phyloP scores from a whole-genome alignment of 192 early-diverging fungal species.

The Mortierella hygrophila region DNA sequence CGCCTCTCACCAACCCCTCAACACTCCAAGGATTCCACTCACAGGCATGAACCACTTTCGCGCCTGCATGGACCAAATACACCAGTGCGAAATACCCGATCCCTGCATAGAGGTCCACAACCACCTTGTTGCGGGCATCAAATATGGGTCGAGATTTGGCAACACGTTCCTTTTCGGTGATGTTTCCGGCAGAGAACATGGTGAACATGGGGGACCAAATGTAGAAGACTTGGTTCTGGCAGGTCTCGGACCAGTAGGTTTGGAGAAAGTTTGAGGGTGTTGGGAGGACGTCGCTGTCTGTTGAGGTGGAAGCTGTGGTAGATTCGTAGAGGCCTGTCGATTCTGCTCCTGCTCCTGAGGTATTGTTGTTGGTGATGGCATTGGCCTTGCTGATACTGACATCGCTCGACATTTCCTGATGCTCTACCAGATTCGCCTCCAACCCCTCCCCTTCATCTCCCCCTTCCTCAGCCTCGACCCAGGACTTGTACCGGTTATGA shows the following conservation, averaged over 20 bases:
- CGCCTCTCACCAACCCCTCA: conserved; percentile 47
- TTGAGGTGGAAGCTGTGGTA: not conserved
- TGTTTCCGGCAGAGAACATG: conserved; percentile 61
- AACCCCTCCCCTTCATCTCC: not conserved
- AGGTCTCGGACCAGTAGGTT: conserved; percentile 48
- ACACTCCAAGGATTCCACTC: conserved; percentile 63
- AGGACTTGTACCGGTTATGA: conserved; percentile 47
- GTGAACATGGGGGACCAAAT: conserved; percentile 59
- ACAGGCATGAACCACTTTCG: conserved; percentile 56
- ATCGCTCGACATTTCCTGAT: conserved; percentile 10
- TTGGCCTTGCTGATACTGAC: not conserved
- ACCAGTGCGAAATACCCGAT: conserved; percentile 58
- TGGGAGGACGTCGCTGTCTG: conserved; percentile 15
- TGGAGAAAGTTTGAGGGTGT: conserved; percentile 10
- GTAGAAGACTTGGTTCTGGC: conserved; percentile 55
- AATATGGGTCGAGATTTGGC: conserved; percentile 46
- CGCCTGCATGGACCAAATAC: conserved; percentile 54
- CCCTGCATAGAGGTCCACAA: conserved; percentile 59
- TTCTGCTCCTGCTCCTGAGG: conserved; percentile 2
- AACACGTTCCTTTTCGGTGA: conserved; percentile 58
- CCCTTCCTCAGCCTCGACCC: conserved; percentile 36
- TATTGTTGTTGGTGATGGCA: not conserved
- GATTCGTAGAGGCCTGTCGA: not conserved
- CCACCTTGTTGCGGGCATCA: conserved; percentile 34
- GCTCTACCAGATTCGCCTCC: conserved; percentile 12